Evolutionary conservation across 2,329 filamentous ascomycete genomes (phyloP), one percentile per base, ranked within the genome.

Genomic region (Furcasterigmium sp.): DNA sequence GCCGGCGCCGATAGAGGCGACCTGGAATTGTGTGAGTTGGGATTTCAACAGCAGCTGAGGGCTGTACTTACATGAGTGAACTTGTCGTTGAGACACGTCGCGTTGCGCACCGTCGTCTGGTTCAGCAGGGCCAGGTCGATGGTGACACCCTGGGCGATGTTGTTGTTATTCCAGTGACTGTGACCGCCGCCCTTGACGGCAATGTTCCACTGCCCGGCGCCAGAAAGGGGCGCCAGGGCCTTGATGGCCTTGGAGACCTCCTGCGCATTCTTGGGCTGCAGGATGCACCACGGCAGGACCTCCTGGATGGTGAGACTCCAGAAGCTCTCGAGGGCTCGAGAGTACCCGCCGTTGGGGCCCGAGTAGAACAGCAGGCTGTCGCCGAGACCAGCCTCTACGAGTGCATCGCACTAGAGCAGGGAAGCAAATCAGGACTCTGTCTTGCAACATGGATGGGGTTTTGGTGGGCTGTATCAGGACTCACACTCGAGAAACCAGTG

Each of bases 171-270:
- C 48, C 65, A 64, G 3, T 62, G 58, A 29, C 65, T 63, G 54
- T 77, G 73, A 1, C 73, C 74, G 21, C 73, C 74, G 46, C 71
- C 69, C 30, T 69, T 66, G n/a, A 72, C 60, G 3, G 73, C 71
- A 43, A 77, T 72, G 26, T 56, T 52, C 54, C 59, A 62, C 37
- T 60, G 48, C 1, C 53, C 51, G 1, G 52, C 50, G 14, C 53
- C 53, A 10, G 48, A 45, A 6, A 53, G 49, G 1, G 39, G 14
- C 9, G 26, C 32, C 17, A 47, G 32, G 14, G 37, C 26, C 21
- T 14, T 38, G 25, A 47, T 26, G 1, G 37, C 43, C 14, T 18
- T 36, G 4, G 46, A 20, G 5, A 45, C 43, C 4, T 47, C 39
- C 14, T 28, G 17, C 1, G 40, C 39, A 3, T 37, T 43, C 17